Percentiles rank a stretch among this genome's conserved stretches.
Evolutionary conservation across 176 grass and related monocot genomes (phyloP).

Genomic region (Puccinellia tenuiflora): DNA sequence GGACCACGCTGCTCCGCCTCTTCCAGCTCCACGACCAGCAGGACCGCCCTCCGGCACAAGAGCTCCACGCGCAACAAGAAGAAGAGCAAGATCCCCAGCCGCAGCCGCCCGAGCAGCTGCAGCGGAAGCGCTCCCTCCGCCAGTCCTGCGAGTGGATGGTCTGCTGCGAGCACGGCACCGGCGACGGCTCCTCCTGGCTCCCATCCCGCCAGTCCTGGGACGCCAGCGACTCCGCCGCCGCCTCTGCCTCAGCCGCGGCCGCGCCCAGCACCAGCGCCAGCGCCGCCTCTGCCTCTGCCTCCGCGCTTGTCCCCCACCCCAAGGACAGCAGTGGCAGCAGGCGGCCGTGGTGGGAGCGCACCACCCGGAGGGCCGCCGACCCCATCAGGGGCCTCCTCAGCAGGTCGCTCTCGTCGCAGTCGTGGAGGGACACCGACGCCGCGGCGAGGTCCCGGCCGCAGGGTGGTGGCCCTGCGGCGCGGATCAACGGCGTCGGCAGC

Average conservation of each 20-base stretch:
- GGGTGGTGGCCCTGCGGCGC: background rate
- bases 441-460: background rate
- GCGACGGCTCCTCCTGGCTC: constrained; percentile 31
- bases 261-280: background rate
- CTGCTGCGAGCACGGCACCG: constrained; percentile 35
- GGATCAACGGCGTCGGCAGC: constrained; percentile 8
- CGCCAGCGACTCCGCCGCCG: constrained; percentile 22
- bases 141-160: constrained; percentile 68
- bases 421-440: constrained; percentile 27
- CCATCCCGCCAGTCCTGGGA: constrained; percentile 69
- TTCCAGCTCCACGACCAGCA: constrained; percentile 55
- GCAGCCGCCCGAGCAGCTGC: background rate
- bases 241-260: constrained; percentile 30
- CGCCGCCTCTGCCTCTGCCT: background rate
- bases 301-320: background rate
- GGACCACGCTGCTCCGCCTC: constrained; percentile 49
- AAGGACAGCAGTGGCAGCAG: background rate
- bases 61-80: too few species aligned
- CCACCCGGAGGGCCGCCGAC: constrained; percentile 18
- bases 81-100: constrained; percentile 12
- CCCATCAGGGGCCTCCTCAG: constrained; percentile 45
- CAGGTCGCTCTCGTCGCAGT: constrained; percentile 58
- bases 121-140: constrained; percentile 45
- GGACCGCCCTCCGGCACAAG: background rate
- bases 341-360: constrained; percentile 37